Evolutionary conservation across 164 flowering plant species (phyloP), one percentile per base, ranked within the genome.

Genomic region (Cinnamomum chago): DNA sequence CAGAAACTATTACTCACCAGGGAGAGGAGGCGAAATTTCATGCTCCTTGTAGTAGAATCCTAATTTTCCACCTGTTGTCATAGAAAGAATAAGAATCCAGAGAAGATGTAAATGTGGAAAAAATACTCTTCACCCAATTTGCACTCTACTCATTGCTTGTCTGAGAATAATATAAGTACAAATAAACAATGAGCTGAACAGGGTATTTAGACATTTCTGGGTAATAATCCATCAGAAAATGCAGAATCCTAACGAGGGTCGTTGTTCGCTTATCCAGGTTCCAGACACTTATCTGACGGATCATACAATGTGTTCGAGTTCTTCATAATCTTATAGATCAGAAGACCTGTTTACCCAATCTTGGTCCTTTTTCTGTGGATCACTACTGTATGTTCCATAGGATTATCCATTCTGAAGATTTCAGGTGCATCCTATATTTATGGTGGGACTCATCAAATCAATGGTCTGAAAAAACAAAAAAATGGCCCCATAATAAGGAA

Each of bases 31-130:
- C 76, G 90, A 87, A 71, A 94, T 94, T 82, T 94, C 98, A 84
- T 91, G 92, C 77, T 94, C 98, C 80, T 89, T 94, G 84, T 90
- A 94, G 82, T 90, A 92, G 84, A 94, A 94, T 55, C 98, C 98
- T 12, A 92, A 73, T 80, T 88, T 92, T 58, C 97, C 98, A 84
- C 84, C 98, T 94, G 35, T 76, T 66, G 55, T 20, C 40, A 40
- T 52, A 68, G 71, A 68, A 20, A 68, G 15, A 1, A 20, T 40
- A 35, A 68, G 13, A 68, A 68, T 68, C 28, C 55, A 40, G 23
- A 68, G 23, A 40, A 20, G 22, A 35, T 25, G 50, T 67, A 17
- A 40, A 40, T 40, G 47, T 40, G 47, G 47, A 40, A 40, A 40
- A 40, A 40, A 40, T 40, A 40, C 11, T 40, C 47, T 40, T 40